Evolutionary conservation across 306 rosid genomes (phyloP).

Genomic region (Neltuma alba): DNA sequence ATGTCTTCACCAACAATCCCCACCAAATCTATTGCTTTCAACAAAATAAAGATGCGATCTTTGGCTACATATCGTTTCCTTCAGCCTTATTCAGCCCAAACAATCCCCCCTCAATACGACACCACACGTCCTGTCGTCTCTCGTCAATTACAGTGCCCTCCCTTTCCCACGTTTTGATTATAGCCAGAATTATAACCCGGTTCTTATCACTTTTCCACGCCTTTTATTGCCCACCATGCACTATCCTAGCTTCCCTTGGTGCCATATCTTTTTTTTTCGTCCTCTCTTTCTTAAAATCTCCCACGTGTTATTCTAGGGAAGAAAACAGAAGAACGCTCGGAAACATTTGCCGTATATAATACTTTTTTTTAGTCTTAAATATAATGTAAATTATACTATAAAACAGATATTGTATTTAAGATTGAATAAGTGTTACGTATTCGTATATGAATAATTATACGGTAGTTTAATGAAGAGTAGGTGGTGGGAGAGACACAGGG

Average conservation of each 20-base stretch:
- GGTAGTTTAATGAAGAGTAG: too few relatives aligned
- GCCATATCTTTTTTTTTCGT: neutral
- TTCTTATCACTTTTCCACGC: neutral
- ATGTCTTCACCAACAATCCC: neutral
- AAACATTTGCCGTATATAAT: too few relatives aligned
- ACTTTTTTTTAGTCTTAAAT: too few relatives aligned
- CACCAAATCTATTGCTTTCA: neutral
- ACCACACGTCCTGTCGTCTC: neutral
- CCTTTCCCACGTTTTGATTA: neutral
- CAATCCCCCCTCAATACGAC: neutral
- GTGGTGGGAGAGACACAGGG: neutral
- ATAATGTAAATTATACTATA: too few relatives aligned
- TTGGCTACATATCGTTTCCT: neutral
- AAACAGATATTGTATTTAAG: too few relatives aligned
- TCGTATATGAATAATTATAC: too few relatives aligned
- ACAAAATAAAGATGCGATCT: neutral
- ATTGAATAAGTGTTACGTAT: too few relatives aligned
- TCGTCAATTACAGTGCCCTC: neutral
- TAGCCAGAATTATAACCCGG: neutral
- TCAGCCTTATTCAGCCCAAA: neutral
- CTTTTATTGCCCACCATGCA: neutral
- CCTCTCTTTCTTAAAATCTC: neutral
- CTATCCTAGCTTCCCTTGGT: neutral
- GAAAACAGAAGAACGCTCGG: neutral
- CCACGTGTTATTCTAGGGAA: neutral